Conservation (phyloP, 2,329 filamentous ascomycete genomes). For the Botrytis galanthina region DNA sequence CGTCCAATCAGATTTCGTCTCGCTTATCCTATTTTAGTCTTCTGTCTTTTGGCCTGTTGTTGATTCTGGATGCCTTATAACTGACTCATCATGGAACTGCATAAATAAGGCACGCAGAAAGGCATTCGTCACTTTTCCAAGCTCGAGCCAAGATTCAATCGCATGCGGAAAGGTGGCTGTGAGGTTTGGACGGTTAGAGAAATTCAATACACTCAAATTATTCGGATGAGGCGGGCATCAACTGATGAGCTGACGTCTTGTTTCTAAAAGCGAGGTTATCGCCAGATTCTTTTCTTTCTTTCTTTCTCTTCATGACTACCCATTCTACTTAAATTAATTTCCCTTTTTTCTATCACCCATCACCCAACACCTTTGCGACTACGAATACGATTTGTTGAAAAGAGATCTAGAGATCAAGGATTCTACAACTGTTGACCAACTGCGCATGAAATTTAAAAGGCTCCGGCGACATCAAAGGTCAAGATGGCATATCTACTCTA, state of each 20-base stretch:
- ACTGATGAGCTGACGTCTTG: constrained; percentile 3
- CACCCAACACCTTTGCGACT: not conserved
- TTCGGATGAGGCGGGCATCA: constrained; percentile 4
- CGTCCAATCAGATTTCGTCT: constrained; percentile 16
- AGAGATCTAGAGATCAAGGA: not conserved
- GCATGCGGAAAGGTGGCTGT: constrained; percentile 3
- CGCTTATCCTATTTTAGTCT: constrained; percentile 18
- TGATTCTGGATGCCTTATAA: not conserved
- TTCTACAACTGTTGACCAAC: not conserved
- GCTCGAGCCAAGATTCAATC: not conserved
- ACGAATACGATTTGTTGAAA: not conserved
- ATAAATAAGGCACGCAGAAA: not conserved
- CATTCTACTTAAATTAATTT: not conserved
- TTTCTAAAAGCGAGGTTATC: constrained; percentile 12
- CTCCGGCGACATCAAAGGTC: not conserved
- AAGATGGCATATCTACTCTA: constrained; percentile 80
- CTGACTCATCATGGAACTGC: not conserved
- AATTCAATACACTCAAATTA: not conserved
- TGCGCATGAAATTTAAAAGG: not conserved
- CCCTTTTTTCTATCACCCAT: not conserved
- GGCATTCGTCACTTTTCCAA: not conserved
- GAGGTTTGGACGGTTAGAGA: not conserved
- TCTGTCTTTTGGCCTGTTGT: not conserved
- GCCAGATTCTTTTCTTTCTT: constrained; percentile 1
- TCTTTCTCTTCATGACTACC: not conserved